Base-by-base conservation (phyloP, 768 basidiomycete species). In the Agrocybe chaxingu region DNA sequence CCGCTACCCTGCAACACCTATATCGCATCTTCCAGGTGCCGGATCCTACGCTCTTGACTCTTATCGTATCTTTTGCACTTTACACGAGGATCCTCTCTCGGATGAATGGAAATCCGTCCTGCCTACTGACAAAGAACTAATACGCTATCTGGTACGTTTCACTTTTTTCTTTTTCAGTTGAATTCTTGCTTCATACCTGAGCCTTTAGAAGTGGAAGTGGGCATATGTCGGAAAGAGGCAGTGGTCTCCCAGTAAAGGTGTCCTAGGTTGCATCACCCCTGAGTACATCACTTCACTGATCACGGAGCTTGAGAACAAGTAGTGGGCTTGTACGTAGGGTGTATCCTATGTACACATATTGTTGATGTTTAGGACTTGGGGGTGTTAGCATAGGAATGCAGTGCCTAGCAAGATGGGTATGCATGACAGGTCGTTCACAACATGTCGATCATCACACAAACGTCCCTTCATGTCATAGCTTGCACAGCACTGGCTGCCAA, bases 1-100 rank as follows among this genome's bases (percentile, higher is more conserved):
- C 34, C 31, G 62, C 38, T 82, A 81, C 54, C 74, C 76, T 1
- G 60, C 67, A 5, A 81, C 79, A 8, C 68, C 77, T 8, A 67
- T 82, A 47, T 79, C 80, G 36, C 76, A 82, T 57, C 73, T 84
- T 24, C 81, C 84, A 0, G 87, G 87, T 0, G 72, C 82, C 1
- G 87, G 89, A 0, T 68, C 71, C 3, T 91, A 90, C 52, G 89
- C 89, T 1, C 72, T 87, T 1, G 88, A 90, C 61, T 88, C 84
- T 4, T 87, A 87, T 57, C 76, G 85, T 36, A 87, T 90, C 13
- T 90, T 87, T 63, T 87, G 79, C 52, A 66, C 64, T 53, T 54
- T 52, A 36, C 48, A 66, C 54, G 48, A 66, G 48, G 56, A 67
- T 39, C 66, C 63, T 8, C 59, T 50, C 8, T 64, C 67, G 7